phyloP scores from a whole-genome alignment of 2,329 filamentous ascomycete genomes.

The Fusarium graminum region DNA sequence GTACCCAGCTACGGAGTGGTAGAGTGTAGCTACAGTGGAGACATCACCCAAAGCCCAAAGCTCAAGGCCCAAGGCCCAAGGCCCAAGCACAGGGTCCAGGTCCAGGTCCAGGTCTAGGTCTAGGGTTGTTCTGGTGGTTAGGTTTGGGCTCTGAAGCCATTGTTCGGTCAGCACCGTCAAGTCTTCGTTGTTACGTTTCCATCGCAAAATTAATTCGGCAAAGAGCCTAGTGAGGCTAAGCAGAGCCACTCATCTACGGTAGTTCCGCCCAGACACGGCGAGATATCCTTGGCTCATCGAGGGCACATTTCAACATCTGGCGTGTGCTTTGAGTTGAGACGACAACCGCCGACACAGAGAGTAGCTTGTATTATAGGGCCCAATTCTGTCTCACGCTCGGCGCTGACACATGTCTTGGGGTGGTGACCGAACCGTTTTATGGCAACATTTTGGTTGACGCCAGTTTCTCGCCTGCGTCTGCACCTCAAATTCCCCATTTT shows the following conservation, averaged over 20 bases:
- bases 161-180: conserved; percentile 31
- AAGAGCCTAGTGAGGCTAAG: conserved; percentile 37
- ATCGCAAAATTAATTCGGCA: conserved; percentile 18
- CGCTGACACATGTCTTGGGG: conserved; percentile 33
- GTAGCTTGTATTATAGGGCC: conserved; percentile 2
- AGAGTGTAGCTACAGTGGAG: conserved; percentile 15
- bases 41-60: conserved; percentile 21
- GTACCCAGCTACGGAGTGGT: neutral
- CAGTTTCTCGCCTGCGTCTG: conserved; percentile 13
- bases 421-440: conserved; percentile 39
- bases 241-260: conserved; percentile 16
- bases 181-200: conserved; percentile 10
- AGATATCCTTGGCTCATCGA: conserved; percentile 21
- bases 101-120: conserved; percentile 19
- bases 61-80: conserved; percentile 16
- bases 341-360: conserved; percentile 11
- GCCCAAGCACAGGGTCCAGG: conserved; percentile 23
- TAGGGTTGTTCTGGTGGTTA: conserved; percentile 22
- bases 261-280: conserved; percentile 29
- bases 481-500: neutral
- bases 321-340: conserved; percentile 21
- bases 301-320: conserved; percentile 25
- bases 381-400: conserved; percentile 22
- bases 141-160: conserved; percentile 33
- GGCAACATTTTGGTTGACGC: conserved; percentile 37